These are phyloP conservation scores for Fusarium torulosum DNA, from an alignment of 2,329 filamentous ascomycete genomes.

Conservation along the genomic window DNA sequence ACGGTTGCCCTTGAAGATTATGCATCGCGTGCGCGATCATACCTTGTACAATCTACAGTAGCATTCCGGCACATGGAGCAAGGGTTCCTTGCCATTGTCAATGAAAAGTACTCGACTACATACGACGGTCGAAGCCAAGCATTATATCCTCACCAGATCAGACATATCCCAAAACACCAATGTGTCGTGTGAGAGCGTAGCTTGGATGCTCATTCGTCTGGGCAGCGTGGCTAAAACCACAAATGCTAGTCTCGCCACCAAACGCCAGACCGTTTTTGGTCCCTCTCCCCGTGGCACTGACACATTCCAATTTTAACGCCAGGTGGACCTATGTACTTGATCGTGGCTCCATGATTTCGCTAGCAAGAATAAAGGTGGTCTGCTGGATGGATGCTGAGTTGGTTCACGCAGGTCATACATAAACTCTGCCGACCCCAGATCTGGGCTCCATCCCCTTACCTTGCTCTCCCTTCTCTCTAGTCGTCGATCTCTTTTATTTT, in stretches of 20 bases:
- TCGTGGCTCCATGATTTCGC: neutral
- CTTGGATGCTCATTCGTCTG: too few relatives aligned
- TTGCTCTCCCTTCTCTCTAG: neutral
- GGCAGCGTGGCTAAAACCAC: neutral
- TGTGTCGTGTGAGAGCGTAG: too few relatives aligned
- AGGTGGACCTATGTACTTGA: too few relatives aligned
- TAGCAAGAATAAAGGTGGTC: neutral
- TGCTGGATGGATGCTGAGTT: neutral
- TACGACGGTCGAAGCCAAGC: neutral
- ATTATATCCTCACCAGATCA: neutral
- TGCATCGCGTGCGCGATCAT: neutral
- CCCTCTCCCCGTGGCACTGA: neutral
- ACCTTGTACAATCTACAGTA: neutral
- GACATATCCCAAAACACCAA: too few relatives aligned
- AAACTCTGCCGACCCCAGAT: conserved; percentile 19
- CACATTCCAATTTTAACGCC: neutral
- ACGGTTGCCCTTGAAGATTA: neutral
- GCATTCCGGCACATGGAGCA: neutral
- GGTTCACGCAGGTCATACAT: neutral
- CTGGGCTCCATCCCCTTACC: neutral
- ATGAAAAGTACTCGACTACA: neutral
- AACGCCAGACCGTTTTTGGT: conserved; percentile 7
- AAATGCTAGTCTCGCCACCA: conserved; percentile 2
- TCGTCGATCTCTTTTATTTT: neutral
- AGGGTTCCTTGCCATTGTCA: neutral